Evolutionary conservation across 345 rosid species (phyloP).

Genomic region (Moringa oleifera): DNA sequence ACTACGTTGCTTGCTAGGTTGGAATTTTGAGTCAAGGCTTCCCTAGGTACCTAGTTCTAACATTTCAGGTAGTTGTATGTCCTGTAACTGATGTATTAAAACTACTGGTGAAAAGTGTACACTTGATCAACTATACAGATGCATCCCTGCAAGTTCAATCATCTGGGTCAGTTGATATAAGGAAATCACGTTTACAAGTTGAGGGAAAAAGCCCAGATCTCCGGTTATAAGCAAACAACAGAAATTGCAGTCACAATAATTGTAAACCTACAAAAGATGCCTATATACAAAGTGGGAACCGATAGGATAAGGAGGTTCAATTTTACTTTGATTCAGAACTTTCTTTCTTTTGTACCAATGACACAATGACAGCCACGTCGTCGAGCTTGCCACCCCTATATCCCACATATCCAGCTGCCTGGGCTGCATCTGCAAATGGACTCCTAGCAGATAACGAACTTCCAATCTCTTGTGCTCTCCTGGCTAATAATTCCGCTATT

Average conservation of each 20-base stretch:
- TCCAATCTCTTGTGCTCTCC: constrained; percentile 52
- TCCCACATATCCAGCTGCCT: constrained; percentile 62
- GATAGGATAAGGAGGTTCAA: background rate
- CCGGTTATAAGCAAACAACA: background rate
- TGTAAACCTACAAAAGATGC: background rate
- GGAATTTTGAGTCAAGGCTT: too few species aligned
- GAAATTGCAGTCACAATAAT: background rate
- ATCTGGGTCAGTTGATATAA: too few species aligned
- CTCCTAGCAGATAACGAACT: constrained; percentile 29
- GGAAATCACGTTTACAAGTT: too few species aligned
- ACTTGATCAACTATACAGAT: too few species aligned
- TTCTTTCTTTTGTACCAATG: constrained; percentile 30
- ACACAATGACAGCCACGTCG: constrained; percentile 54
- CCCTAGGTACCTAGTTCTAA: too few species aligned
- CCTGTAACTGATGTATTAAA: too few species aligned
- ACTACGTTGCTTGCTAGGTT: too few species aligned
- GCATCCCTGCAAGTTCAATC: too few species aligned
- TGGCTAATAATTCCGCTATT: constrained; percentile 53
- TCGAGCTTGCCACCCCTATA: constrained; percentile 61
- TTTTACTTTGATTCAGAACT: constrained; percentile 4
- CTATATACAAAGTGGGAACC: background rate
- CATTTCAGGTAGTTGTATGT: too few species aligned
- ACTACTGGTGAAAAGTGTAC: too few species aligned
- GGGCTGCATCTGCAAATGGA: constrained; percentile 69
- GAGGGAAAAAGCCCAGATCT: too few species aligned